A percentile compares a stretch with the other conserved stretches of the same genome.
These are phyloP conservation scores for Albifimbria verrucaria DNA, from an alignment of 2,329 filamentous ascomycete genomes.

Conservation along the genomic window DNA sequence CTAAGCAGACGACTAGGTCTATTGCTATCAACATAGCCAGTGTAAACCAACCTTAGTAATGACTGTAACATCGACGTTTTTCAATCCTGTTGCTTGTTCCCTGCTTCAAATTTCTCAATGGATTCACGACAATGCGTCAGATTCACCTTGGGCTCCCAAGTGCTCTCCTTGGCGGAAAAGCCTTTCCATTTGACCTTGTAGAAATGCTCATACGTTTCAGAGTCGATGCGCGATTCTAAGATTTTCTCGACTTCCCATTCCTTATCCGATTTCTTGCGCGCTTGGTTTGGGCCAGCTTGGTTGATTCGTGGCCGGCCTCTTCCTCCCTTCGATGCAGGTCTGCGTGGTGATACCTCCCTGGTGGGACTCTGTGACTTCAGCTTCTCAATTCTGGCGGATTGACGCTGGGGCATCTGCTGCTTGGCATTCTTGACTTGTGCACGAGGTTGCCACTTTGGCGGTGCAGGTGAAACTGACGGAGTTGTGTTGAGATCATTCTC, in stretches of 20 bases:
- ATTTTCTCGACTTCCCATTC: slow-evolving; percentile 49
- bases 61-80: neutral
- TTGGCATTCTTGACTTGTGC: neutral
- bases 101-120: slow-evolving; percentile 33
- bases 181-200: slow-evolving; percentile 55
- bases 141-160: slow-evolving; percentile 51
- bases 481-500: too few species aligned
- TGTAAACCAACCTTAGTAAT: too few species aligned
- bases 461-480: neutral
- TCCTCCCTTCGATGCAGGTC: neutral
- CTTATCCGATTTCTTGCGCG: slow-evolving; percentile 11
- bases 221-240: slow-evolving; percentile 35
- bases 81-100: slow-evolving; percentile 5
- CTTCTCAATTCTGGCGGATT: neutral
- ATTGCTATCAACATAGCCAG: neutral
- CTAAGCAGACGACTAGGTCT: neutral
- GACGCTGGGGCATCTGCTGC: neutral
- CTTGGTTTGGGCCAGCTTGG: slow-evolving; percentile 8
- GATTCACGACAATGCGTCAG: slow-evolving; percentile 34
- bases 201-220: slow-evolving; percentile 32
- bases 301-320: neutral
- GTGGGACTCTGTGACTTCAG: neutral
- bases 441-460: neutral
- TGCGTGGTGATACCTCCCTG: neutral
- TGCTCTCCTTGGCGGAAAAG: slow-evolving; percentile 39